phyloP scores from a whole-genome alignment of 2,329 filamentous ascomycete species.

The Cryoendolithus antarcticus region DNA sequence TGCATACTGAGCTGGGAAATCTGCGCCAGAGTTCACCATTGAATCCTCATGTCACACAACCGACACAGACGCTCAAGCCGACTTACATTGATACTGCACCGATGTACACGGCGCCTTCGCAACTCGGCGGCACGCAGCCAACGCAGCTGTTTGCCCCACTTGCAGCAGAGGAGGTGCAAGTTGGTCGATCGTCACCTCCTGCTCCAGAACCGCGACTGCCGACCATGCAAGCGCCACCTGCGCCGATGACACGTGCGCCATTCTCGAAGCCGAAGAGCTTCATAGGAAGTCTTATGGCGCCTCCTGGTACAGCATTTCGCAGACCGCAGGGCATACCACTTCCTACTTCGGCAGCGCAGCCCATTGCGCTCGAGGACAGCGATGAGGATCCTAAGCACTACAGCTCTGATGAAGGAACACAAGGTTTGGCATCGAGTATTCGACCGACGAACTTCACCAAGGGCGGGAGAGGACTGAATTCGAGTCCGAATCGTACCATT shows the following conservation, averaged over 20 bases:
- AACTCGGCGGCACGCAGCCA: conserved; percentile 1
- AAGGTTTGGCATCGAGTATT: conserved; percentile 42
- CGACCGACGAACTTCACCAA: conserved; percentile 46
- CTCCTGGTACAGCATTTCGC: conserved; percentile 60
- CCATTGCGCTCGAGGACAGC: conserved; percentile 9
- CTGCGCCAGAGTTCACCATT: conserved; percentile 3
- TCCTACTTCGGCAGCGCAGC: conserved; percentile 9
- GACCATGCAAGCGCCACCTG: conserved; percentile 21
- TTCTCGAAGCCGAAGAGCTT: conserved; percentile 25
- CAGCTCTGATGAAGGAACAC: conserved; percentile 17
- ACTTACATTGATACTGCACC: background rate
- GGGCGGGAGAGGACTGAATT: conserved; percentile 22
- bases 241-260: conserved; percentile 13
- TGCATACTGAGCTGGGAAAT: conserved; percentile 3
- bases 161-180: conserved; percentile 48
- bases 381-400: too few relatives aligned
- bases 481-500: conserved; percentile 16
- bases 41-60: conserved; percentile 38
- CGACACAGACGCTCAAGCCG: conserved; percentile 42
- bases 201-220: conserved; percentile 15
- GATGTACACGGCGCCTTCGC: conserved; percentile 13
- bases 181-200: conserved; percentile 74
- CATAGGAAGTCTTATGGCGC: conserved; percentile 55
- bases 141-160: conserved; percentile 4
- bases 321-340: conserved; percentile 20